These are phyloP conservation scores for Dioscorea cayenensis DNA, from an alignment of 116 monocot genomes.

Conservation along the genomic window DNA sequence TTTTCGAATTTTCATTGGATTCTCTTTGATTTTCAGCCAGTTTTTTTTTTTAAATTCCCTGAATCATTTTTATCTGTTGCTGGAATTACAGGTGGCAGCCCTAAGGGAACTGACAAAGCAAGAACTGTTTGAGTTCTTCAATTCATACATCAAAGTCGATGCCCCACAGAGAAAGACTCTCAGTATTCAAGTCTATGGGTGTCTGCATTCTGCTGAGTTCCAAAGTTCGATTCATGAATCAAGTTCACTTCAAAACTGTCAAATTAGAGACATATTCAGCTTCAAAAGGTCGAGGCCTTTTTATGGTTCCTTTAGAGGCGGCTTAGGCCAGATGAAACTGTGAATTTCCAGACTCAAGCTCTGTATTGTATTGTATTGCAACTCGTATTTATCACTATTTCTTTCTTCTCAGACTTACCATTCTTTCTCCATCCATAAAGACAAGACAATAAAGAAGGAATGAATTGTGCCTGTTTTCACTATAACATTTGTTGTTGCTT, in stretches of 20 bases:
- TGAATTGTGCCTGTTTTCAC: too few relatives aligned
- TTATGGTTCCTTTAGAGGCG: conserved; percentile 79
- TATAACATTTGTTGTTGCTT: too few relatives aligned
- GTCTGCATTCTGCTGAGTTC: conserved; percentile 52
- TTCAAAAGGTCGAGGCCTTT: conserved; percentile 86
- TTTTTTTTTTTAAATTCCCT: too few relatives aligned
- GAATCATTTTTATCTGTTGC: too few relatives aligned
- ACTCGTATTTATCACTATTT: not conserved
- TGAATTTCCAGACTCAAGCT: conserved; percentile 4
- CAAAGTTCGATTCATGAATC: conserved; percentile 20
- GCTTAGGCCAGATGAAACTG: conserved; percentile 47
- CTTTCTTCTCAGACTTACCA: too few relatives aligned
- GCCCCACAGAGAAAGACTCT: conserved; percentile 52
- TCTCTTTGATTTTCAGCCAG: not conserved
- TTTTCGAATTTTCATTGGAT: not conserved
- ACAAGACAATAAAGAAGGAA: too few relatives aligned
- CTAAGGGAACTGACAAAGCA: conserved; percentile 56
- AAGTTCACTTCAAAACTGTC: conserved; percentile 10
- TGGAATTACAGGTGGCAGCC: conserved; percentile 56
- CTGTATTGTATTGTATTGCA: too few relatives aligned
- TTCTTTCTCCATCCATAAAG: too few relatives aligned
- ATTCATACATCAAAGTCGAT: conserved; percentile 50
- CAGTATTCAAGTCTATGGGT: conserved; percentile 61
- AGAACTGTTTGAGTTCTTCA: conserved; percentile 72
- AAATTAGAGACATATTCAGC: conserved; percentile 55